These are phyloP conservation scores for Malassezia cuniculi DNA, from an alignment of 1,284 basidiomycete species.

Conservation along the genomic window DNA sequence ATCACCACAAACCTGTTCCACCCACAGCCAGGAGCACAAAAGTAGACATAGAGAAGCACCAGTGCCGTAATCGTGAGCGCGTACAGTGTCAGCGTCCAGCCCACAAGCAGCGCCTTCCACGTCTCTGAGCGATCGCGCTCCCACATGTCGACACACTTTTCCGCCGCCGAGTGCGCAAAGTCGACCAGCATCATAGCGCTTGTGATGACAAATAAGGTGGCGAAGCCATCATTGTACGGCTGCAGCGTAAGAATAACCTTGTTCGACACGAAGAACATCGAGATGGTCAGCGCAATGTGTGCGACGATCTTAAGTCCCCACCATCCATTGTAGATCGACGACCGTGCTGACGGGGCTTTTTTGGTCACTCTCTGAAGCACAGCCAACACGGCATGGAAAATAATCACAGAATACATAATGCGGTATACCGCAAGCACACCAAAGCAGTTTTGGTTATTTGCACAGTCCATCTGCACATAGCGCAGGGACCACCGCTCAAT, in stretches of 20 bases:
- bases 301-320: conserved; percentile 92
- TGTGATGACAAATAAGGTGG: conserved; percentile 87
- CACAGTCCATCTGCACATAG: conserved; percentile 96
- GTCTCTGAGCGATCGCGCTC: conserved; percentile 69
- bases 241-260: too few species aligned
- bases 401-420: conserved; percentile 81
- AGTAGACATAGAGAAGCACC: conserved; percentile 78
- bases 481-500: conserved; percentile 88
- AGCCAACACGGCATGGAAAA: conserved; percentile 77
- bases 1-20: conserved; percentile 92
- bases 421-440: conserved; percentile 95
- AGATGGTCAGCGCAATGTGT: conserved; percentile 63
- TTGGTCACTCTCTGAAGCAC: conserved; percentile 68
- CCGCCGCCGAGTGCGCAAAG: conserved; percentile 96
- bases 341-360: conserved; percentile 77
- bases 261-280: conserved; percentile 86
- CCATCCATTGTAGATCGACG: conserved; percentile 96
- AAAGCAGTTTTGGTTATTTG: conserved; percentile 72
- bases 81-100: conserved; percentile 83
- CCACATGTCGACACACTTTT: conserved; percentile 91
- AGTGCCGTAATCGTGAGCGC: conserved; percentile 69
- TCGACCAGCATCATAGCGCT: conserved; percentile 94
- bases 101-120: conserved; percentile 92
- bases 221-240: too few species aligned
- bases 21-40: conserved; percentile 70